These are phyloP conservation scores for Lentinula lateritia DNA, from an alignment of 768 basidiomycete genomes.

Conservation along the genomic window DNA sequence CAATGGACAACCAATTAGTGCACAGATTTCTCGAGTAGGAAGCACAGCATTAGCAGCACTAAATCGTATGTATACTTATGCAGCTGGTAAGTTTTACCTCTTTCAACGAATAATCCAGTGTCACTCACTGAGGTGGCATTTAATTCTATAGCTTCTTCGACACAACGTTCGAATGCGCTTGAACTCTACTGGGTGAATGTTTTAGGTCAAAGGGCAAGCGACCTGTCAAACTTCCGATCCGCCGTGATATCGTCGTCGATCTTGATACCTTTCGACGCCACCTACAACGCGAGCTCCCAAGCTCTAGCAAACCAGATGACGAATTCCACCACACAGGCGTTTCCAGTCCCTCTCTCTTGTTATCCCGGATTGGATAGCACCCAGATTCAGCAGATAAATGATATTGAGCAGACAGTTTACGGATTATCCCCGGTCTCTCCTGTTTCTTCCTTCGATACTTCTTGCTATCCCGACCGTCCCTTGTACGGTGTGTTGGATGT, in stretches of 20 bases:
- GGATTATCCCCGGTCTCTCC: constrained; percentile 30
- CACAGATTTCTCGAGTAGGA: constrained; percentile 40
- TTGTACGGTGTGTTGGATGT: constrained; percentile 61
- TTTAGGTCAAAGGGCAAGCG: constrained; percentile 37
- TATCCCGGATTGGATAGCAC: constrained; percentile 44
- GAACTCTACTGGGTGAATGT: constrained; percentile 49
- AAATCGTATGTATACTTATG: constrained; percentile 57
- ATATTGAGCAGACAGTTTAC: constrained; percentile 48
- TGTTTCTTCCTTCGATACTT: constrained; percentile 34
- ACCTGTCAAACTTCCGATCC: constrained; percentile 42
- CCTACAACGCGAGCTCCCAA: constrained; percentile 20
- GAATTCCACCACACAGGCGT: constrained; percentile 33
- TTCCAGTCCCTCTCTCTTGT: constrained; percentile 58
- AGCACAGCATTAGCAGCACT: constrained; percentile 31
- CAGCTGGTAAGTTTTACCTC: constrained; percentile 39
- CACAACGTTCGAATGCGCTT: constrained; percentile 43
- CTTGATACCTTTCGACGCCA: constrained; percentile 55
- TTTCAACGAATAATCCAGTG: neutral
- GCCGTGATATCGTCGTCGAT: constrained; percentile 41
- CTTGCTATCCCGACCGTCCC: constrained; percentile 52
- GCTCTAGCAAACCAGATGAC: constrained; percentile 35
- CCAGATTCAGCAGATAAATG: constrained; percentile 36
- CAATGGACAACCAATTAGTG: constrained; percentile 39
- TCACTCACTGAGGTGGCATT: neutral
- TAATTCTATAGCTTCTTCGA: constrained; percentile 44